Base-by-base conservation (phyloP, 192 early-diverging fungal genomes). In the Geranomyces michiganensis region DNA sequence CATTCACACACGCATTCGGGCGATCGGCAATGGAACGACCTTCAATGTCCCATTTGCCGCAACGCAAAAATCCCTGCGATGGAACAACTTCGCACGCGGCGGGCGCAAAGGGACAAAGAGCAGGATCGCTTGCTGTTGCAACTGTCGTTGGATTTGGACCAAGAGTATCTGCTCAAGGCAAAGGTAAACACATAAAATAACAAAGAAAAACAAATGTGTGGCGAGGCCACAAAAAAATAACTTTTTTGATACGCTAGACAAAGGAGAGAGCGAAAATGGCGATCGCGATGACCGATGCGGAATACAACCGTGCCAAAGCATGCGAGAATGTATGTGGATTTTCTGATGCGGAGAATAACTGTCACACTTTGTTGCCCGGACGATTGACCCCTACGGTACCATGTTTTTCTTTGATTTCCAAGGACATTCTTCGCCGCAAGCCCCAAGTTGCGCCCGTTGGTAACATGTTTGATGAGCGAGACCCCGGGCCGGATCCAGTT, bases 11-110 rank as follows among this genome's bases (percentile, higher is more conserved):
- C 68, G 19, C 79, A 82, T 68, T 78, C 81, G 7, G 81, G 79
- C 24, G 69, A 81, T 43, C 67, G 81, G 14, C 71, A 78, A 26
- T 82, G 81, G 81, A 71, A 31, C 41, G 72, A 84, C 66, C 31
- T 36, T n/a, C 77, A 77, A 29, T 84, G 82, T 59, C 82, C 82
- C 7, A 74, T 84, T 43, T 84, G 82, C 46, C 67, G 76, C 8
- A 30, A 71, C n/a, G 27, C 62, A 14, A 70, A 48, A 21, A 69
- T 77, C 8, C 65, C 63, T 4, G 32, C 63, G 2, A 51, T 79
- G 17, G 76, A 73, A 19, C 36, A 41, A 10, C 56, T 78, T 0
- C 41, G 61, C n/a, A 62, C 72, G 1, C 31, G 43, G n/a, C 41
- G 65, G 3, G 68, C 46, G 15, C 68, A 70, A 31, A 62, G 36